These are phyloP conservation scores for Penstemon eatonii DNA, from an alignment of 257 asterid genomes.

Conservation along the genomic window DNA sequence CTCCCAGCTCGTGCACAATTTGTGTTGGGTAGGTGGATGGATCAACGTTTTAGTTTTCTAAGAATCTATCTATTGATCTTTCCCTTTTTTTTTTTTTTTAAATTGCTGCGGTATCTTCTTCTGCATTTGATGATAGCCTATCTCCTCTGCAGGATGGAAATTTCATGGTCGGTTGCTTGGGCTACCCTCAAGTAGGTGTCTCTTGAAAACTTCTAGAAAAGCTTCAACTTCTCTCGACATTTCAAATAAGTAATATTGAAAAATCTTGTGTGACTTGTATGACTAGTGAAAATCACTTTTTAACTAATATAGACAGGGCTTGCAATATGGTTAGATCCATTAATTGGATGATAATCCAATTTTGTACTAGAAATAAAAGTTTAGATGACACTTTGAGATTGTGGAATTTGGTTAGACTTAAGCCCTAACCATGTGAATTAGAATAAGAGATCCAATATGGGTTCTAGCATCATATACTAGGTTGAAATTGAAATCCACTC, in stretches of 20 bases:
- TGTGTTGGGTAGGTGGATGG: constrained; percentile 9
- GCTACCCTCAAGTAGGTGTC: constrained; percentile 79
- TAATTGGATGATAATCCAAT: not conserved
- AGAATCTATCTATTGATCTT: constrained; percentile 15
- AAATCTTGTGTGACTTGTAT: constrained; percentile 19
- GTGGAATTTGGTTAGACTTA: constrained; percentile 8
- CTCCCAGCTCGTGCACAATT: not conserved
- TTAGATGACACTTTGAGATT: constrained; percentile 2
- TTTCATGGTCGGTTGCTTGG: constrained; percentile 98
- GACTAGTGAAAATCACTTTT: not conserved
- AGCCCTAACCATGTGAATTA: constrained; percentile 5
- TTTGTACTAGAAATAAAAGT: not conserved
- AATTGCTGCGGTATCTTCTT: no score
- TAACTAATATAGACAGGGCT: not conserved
- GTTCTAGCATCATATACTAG: not conserved
- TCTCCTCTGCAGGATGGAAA: constrained; percentile 84
- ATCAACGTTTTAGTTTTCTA: constrained; percentile 16
- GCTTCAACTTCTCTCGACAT: not conserved
- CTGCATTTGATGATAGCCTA: constrained; percentile 5
- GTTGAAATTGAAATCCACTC: not conserved
- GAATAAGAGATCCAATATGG: not conserved
- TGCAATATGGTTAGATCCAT: constrained; percentile 1
- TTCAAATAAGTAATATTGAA: not conserved
- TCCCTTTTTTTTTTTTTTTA: not conserved
- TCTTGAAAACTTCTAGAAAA: constrained; percentile 25